Conservation (phyloP, 495 filamentous ascomycete genomes). For the Astrothelium subdiscretum region DNA sequence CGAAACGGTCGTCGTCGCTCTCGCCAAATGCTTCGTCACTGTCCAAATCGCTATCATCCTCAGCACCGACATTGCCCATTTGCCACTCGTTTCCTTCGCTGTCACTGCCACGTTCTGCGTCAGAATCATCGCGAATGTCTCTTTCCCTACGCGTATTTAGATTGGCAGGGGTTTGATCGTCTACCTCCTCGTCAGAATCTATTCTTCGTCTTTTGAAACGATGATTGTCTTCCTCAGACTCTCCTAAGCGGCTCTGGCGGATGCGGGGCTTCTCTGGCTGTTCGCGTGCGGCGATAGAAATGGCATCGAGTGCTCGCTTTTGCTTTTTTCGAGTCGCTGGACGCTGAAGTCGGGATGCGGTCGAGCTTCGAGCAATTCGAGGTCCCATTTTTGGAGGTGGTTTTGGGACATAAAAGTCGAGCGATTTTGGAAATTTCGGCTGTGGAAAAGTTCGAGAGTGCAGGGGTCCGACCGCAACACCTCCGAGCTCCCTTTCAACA, state of each 20-base stretch:
- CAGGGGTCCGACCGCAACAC: slow-evolving; percentile 3
- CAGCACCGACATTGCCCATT: slow-evolving; percentile 52
- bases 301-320: slow-evolving; percentile 63
- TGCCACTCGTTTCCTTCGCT: slow-evolving; percentile 85
- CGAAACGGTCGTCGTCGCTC: slow-evolving; percentile 39
- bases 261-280: slow-evolving; percentile 40
- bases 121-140: slow-evolving; percentile 19
- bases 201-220: slow-evolving; percentile 36
- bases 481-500: neutral
- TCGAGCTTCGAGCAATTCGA: slow-evolving; percentile 19
- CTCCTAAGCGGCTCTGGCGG: slow-evolving; percentile 46
- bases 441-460: slow-evolving; percentile 10
- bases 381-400: slow-evolving; percentile 12
- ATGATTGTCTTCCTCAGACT: slow-evolving; percentile 36
- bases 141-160: slow-evolving; percentile 21
- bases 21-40: slow-evolving; percentile 88
- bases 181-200: slow-evolving; percentile 33
- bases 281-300: slow-evolving; percentile 60
- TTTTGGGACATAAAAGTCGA: neutral
- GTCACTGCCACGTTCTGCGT: slow-evolving; percentile 53
- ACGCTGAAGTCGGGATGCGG: slow-evolving; percentile 11
- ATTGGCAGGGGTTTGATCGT: slow-evolving; percentile 41
- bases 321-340: slow-evolving; percentile 21
- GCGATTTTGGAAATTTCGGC: neutral
- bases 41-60: slow-evolving; percentile 51